These are phyloP conservation scores for Claviceps maximensis DNA, from an alignment of 2,329 filamentous ascomycete genomes.

Conservation along the genomic window DNA sequence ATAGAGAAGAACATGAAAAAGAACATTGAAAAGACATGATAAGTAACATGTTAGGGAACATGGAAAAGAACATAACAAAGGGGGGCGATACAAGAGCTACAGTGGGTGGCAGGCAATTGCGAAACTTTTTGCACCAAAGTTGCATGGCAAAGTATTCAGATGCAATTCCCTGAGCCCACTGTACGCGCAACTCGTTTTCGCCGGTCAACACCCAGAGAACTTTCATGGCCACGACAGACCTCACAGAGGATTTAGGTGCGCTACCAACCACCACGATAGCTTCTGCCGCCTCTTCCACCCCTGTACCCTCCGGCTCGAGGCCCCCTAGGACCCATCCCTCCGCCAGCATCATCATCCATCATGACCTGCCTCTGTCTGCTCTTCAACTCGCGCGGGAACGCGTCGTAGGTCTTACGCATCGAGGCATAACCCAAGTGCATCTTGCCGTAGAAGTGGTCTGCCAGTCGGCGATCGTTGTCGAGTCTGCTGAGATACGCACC, in stretches of 20 bases:
- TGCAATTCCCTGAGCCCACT: too few relatives aligned
- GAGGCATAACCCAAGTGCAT: conserved; percentile 98
- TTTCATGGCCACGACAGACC: not conserved
- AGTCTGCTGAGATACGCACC: conserved; percentile 85
- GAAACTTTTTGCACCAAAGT: too few relatives aligned
- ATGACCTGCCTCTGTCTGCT: conserved; percentile 43
- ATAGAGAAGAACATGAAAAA: not conserved
- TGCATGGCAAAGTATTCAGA: too few relatives aligned
- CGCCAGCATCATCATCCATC: conserved; percentile 32
- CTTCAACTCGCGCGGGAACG: conserved; percentile 77
- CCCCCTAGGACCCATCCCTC: conserved; percentile 26
- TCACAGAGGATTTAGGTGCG: not conserved
- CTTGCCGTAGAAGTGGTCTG: conserved; percentile 98
- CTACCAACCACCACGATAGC: conserved; percentile 38
- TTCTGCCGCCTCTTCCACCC: conserved; percentile 36
- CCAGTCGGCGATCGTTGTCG: conserved; percentile 85
- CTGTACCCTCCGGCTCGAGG: conserved; percentile 42
- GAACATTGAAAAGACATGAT: not conserved
- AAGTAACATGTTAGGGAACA: too few relatives aligned
- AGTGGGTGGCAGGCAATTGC: too few relatives aligned
- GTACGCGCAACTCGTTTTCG: not conserved
- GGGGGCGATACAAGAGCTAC: too few relatives aligned
- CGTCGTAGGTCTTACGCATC: conserved; percentile 88
- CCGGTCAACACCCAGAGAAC: not conserved
- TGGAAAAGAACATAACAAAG: too few relatives aligned